Evolutionary conservation across 2,329 filamentous ascomycete species (phyloP), one percentile per base, ranked within the genome.

Genomic region (Cryphonectria naterciae): DNA sequence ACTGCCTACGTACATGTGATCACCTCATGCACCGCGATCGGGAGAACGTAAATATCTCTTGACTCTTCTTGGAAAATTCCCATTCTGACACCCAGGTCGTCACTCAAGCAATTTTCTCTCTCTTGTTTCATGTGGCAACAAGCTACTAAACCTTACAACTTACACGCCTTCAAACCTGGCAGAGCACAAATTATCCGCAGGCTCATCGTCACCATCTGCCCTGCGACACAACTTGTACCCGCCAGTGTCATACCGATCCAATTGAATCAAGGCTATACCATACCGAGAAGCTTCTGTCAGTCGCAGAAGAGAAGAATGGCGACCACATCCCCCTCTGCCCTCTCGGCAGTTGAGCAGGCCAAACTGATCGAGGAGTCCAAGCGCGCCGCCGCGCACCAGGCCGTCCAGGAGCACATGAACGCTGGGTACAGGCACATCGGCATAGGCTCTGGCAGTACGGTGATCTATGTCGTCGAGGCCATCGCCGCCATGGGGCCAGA

Each of bases 391-490:
- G 93, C 92, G 74, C 90, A 87, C 80, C 89, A 88, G 75, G 93
- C 93, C 65, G 92, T 95, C 61, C 84, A 86, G 68, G 91, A 94
- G 73, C 89, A 94, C 81, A 91, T 95, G 77, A 84, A 85, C 69
- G 85, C 86, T 58, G 81, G 83, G 56, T 88, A 88, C 83, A 86
- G 83, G 69, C 91, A 88, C 77, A 85, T 95, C 75, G 93, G 93
- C 75, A 95, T 96, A 80, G 93, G 93, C 74, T 94, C 92, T 70
- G 92, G 92, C 72, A 92, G 91, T 76, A 94, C 92, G 28, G 93
- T 96, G 74, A 89, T 94, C 77, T 94, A 95, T 80, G 93, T 95
- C 65, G 93, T 96, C 72, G 92, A 95, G 75, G 92, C 93, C 69
- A 95, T 97, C 81, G 86, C 86, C 52, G 86, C 85, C 68, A 87